phyloP scores from a whole-genome alignment of 176 grass and related monocot species.

The Avena eriantha region DNA sequence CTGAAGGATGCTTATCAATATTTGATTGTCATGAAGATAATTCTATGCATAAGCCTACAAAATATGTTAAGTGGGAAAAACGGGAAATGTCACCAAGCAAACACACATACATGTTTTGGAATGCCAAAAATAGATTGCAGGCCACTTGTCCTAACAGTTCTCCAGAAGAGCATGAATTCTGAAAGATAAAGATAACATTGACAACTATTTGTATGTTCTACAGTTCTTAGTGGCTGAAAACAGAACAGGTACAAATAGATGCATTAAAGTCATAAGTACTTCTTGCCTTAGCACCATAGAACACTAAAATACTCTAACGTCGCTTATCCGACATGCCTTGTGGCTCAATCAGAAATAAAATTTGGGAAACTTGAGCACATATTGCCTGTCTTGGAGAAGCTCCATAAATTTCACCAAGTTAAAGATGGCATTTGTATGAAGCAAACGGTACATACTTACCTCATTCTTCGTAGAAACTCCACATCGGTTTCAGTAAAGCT shows the following conservation, averaged over 20 bases:
- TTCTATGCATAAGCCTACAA: conserved; percentile 4
- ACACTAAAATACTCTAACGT: neutral
- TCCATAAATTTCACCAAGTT: neutral
- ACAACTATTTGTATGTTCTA: neutral
- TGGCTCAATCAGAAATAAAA: conserved; percentile 5
- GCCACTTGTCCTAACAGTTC: neutral
- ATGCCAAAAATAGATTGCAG: neutral
- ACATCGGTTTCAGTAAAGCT: neutral
- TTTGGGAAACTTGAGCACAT: neutral
- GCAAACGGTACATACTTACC: neutral
- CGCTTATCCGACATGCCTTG: neutral
- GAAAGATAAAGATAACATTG: neutral
- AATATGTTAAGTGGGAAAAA: neutral
- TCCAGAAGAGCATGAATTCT: neutral
- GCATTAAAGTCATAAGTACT: neutral
- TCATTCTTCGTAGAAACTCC: neutral
- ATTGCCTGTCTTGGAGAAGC: neutral
- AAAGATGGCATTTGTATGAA: neutral
- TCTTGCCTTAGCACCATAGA: neutral
- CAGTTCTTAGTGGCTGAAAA: neutral
- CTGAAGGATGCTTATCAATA: conserved; percentile 17
- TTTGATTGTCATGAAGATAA: conserved; percentile 13
- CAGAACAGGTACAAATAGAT: neutral
- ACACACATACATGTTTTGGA: neutral
- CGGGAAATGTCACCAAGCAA: neutral